Evolutionary conservation across 768 basidiomycete genomes (phyloP).

Genomic region (Termitomyces sp.): DNA sequence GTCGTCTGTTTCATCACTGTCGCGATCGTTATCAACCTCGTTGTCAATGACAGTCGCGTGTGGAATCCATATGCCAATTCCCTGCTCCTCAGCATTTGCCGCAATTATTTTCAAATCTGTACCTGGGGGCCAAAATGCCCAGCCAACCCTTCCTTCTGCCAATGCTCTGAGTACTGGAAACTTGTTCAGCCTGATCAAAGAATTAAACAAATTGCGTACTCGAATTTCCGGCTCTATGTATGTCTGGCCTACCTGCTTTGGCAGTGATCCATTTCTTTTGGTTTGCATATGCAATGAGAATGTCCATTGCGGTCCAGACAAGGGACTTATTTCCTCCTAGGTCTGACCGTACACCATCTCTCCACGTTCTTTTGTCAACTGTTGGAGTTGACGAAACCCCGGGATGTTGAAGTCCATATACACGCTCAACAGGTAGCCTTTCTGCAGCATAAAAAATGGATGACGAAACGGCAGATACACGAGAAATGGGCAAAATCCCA

Average conservation of each 20-base stretch:
- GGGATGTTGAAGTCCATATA: conserved; percentile 60
- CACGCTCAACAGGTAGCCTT: conserved; percentile 73
- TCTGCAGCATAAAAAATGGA: conserved; percentile 71
- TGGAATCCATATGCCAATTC: conserved; percentile 58
- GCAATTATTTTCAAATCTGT: conserved; percentile 23
- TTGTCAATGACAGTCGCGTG: conserved; percentile 28
- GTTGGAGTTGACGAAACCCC: conserved; percentile 26
- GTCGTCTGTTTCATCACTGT: conserved; percentile 28
- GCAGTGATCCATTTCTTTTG: conserved; percentile 86
- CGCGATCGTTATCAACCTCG: conserved; percentile 22
- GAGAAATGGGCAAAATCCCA: conserved; percentile 76
- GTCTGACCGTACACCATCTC: conserved; percentile 40
- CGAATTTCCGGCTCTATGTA: conserved; percentile 85
- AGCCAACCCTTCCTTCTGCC: conserved; percentile 75
- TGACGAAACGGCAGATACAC: conserved; percentile 78
- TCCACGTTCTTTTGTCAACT: conserved; percentile 79
- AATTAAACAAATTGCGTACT: conserved; percentile 47
- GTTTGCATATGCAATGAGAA: conserved; percentile 75
- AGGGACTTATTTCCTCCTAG: conserved; percentile 14
- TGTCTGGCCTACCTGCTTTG: conserved; percentile 85
- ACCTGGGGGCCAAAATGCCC: conserved; percentile 84
- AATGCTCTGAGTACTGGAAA: conserved; percentile 71
- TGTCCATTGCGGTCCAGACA: conserved; percentile 83
- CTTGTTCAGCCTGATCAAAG: not conserved
- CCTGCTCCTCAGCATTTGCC: conserved; percentile 23